Percentiles rank a stretch among this genome's conserved stretches.
phyloP scores from a whole-genome alignment of 1,284 basidiomycete species.

The Sanghuangporus baumii region DNA sequence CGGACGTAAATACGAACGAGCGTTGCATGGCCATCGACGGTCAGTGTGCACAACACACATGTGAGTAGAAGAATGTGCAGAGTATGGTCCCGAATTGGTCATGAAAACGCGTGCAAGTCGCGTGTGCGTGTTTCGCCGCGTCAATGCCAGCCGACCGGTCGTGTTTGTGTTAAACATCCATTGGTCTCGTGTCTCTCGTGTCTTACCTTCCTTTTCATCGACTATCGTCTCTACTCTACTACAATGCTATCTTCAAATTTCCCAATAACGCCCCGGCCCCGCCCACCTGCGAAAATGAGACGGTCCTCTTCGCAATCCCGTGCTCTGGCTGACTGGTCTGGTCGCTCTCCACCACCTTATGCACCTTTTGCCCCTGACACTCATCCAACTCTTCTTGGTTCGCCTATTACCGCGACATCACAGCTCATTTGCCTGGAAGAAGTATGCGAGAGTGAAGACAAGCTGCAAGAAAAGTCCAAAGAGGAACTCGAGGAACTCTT shows the following conservation, averaged over 20 bases:
- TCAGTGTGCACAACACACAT: background rate
- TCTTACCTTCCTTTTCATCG: background rate
- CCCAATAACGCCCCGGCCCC: conserved; percentile 3
- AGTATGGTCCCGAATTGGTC: background rate
- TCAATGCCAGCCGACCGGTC: background rate
- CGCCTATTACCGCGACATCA: conserved; percentile 12
- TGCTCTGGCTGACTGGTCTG: background rate
- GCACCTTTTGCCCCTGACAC: background rate
- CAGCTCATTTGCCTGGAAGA: conserved; percentile 5
- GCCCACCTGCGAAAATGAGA: conserved; percentile 10
- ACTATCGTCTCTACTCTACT: background rate
- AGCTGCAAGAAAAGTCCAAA: conserved; percentile 37
- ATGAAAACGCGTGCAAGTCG: background rate
- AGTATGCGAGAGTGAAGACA: background rate
- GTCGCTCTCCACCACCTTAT: conserved; percentile 17
- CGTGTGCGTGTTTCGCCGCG: background rate
- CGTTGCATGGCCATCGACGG: background rate
- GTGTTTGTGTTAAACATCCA: background rate
- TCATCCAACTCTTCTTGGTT: conserved; percentile 10
- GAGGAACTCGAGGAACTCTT: conserved; percentile 67
- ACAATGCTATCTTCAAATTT: conserved; percentile 9
- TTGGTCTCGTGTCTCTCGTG: background rate
- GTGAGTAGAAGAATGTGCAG: background rate
- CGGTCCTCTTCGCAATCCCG: background rate
- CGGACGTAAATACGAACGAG: background rate